A percentile compares a stretch with the other conserved stretches of the same genome.
Evolutionary conservation across 352 stramenopile species (phyloP).

Genomic region (Globisporangium parvum): DNA sequence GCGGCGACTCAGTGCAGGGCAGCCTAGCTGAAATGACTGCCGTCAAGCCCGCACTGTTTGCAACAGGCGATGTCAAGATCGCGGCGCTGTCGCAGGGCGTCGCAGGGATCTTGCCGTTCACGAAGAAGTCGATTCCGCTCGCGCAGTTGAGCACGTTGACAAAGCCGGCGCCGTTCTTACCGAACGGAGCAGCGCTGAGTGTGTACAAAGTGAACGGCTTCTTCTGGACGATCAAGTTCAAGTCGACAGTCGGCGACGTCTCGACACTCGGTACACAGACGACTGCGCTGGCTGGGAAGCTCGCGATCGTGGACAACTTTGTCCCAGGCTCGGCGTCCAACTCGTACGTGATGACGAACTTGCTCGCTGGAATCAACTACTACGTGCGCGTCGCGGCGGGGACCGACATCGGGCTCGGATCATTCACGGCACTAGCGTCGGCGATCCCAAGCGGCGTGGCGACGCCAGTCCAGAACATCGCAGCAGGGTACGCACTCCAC

Average conservation of each 20-base stretch:
- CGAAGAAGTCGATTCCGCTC: constrained; percentile 43
- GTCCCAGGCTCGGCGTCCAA: constrained; percentile 24
- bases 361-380: constrained; percentile 64
- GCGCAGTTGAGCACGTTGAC: constrained; percentile 23
- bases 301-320: constrained; percentile 42
- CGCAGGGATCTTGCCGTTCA: constrained; percentile 22
- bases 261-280: constrained; percentile 30
- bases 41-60: constrained; percentile 20
- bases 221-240: constrained; percentile 77
- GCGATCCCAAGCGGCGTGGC: constrained; percentile 47
- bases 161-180: constrained; percentile 29
- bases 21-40: constrained; percentile 26
- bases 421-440: constrained; percentile 28
- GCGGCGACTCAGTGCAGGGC: constrained; percentile 30
- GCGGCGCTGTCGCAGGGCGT: constrained; percentile 28
- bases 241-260: constrained; percentile 67
- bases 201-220: constrained; percentile 81
- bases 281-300: constrained; percentile 11
- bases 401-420: constrained; percentile 48
- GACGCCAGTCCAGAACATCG: constrained; percentile 42
- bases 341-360: constrained; percentile 37
- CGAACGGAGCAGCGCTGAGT: constrained; percentile 22
- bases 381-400: constrained; percentile 53
- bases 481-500: constrained; percentile 49
- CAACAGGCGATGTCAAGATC: constrained; percentile 21